phyloP scores from a whole-genome alignment of 2,329 filamentous ascomycete genomes.

The Leptographium radiaticola region DNA sequence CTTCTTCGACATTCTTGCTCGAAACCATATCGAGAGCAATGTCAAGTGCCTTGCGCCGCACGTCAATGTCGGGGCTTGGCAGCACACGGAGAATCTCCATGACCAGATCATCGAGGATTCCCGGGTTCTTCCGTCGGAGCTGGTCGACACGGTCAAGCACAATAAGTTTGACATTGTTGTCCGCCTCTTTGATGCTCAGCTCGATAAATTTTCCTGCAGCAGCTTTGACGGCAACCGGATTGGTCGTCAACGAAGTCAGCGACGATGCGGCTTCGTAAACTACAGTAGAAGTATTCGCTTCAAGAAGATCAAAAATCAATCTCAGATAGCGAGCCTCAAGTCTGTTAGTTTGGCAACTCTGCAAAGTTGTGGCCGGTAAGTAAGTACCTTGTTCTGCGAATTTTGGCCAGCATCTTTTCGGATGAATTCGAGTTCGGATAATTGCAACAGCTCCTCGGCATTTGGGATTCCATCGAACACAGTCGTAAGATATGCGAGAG shows the following conservation, averaged over 20 bases:
- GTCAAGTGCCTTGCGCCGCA: slow-evolving; percentile 77
- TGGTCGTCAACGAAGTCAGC: slow-evolving; percentile 83
- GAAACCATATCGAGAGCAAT: slow-evolving; percentile 97
- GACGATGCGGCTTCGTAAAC: slow-evolving; percentile 96
- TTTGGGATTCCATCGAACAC: slow-evolving; percentile 92
- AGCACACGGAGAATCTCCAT: slow-evolving; percentile 96
- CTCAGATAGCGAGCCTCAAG: slow-evolving; percentile 71
- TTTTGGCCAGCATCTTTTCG: slow-evolving; percentile 95
- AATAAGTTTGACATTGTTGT: slow-evolving; percentile 99
- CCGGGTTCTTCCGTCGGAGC: slow-evolving; percentile 59
- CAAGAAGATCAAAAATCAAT: slow-evolving; percentile 90
- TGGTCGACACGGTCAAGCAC: slow-evolving; percentile 82
- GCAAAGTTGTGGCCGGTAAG: background rate
- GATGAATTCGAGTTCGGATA: slow-evolving; percentile 94
- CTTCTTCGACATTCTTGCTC: slow-evolving; percentile 97
- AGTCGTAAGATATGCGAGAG: slow-evolving; percentile 71
- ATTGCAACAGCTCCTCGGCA: slow-evolving; percentile 82
- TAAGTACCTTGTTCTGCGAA: slow-evolving; percentile 72
- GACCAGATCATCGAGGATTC: slow-evolving; percentile 78
- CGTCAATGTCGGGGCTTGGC: slow-evolving; percentile 90
- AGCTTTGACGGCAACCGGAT: slow-evolving; percentile 94
- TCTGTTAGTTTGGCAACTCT: background rate
- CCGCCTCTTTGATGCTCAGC: slow-evolving; percentile 89
- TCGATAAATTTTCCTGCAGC: slow-evolving; percentile 95
- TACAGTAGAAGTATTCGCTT: slow-evolving; percentile 85